Evolutionary conservation across 306 rosid species (phyloP), one percentile per base, ranked within the genome.

Genomic region (Psophocarpus tetragonolobus): DNA sequence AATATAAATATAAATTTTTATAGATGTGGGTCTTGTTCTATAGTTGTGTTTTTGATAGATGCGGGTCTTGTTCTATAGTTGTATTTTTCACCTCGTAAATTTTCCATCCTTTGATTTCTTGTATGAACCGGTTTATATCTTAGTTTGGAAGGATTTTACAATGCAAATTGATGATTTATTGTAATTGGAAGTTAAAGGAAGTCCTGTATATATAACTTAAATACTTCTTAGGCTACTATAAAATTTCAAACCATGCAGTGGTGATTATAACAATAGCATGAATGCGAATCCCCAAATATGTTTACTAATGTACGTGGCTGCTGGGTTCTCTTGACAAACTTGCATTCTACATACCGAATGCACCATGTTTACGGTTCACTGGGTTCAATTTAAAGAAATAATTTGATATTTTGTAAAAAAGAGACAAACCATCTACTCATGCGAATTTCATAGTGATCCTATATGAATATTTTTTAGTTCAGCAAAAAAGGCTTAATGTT

Each of bases 241-340:
- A 35, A 47, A 75, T 75, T 30, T 29, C 35, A 27, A 44, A 63
- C 8, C 24, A 45, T 75, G n/a, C 7, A 30, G 36, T 44, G 30
- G 80, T 45, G n/a, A 41, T 56, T 12, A 73, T 41, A 47, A 61
- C 74, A 8, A 47, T 35, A 21, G 10, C 56, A 73, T 7, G 68
- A 73, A 58, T 61, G 27, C 36, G 10, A 12, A 12, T 32, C 15
- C 62, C 33, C 39, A 20, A 35, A 36, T 20, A 57, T 39, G 20
- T 58, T 42, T 3, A 61, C 20, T 8, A 11, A 30, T 53, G 13
- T 13, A 9, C 30, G 9, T 51, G 23, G 26, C 27, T 53, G 21
- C 60, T 21, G 14, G 5, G 5, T 20, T 26, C 64, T 54, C 32
- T 26, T 17, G 11, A 57, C 15, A 57, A 57, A 3, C 35, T 27